phyloP scores from a whole-genome alignment of 306 rosid species.

The Urtica urens region DNA sequence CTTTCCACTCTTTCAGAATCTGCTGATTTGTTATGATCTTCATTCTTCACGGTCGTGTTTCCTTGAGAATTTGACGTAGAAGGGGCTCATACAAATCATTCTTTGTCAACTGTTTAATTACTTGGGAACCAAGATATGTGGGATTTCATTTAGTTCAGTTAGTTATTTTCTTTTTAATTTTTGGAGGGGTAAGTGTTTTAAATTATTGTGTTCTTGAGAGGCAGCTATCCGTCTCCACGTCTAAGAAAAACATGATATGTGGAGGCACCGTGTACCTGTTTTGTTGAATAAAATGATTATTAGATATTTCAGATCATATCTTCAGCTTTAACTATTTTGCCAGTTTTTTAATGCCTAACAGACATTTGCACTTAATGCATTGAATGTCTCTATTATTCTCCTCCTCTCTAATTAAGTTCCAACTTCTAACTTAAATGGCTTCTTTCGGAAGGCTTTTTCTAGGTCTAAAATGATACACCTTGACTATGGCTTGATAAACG shows the following conservation, averaged over 20 bases:
- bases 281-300: constrained; percentile 12
- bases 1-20: constrained; percentile 19
- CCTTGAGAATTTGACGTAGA: constrained; percentile 13
- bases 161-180: background rate
- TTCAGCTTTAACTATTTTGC: too few species aligned
- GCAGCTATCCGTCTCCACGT: constrained; percentile 12
- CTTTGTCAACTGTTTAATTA: constrained; percentile 13
- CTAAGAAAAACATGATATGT: background rate
- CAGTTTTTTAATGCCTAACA: too few species aligned
- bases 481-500: too few species aligned
- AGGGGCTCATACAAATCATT: constrained; percentile 15
- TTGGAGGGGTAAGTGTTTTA: constrained; percentile 5
- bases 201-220: constrained; percentile 7
- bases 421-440: too few species aligned
- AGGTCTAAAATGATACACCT: too few species aligned
- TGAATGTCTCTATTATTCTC: too few species aligned
- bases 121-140: constrained; percentile 7
- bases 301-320: too few species aligned
- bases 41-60: constrained; percentile 6
- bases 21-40: constrained; percentile 22
- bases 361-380: too few species aligned
- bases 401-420: too few species aligned
- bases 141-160: constrained; percentile 2
- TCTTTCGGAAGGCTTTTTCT: too few species aligned
- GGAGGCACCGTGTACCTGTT: background rate